These are phyloP conservation scores for Alternaria brassicicola DNA, from an alignment of 2,329 filamentous ascomycete species.

Conservation along the genomic window DNA sequence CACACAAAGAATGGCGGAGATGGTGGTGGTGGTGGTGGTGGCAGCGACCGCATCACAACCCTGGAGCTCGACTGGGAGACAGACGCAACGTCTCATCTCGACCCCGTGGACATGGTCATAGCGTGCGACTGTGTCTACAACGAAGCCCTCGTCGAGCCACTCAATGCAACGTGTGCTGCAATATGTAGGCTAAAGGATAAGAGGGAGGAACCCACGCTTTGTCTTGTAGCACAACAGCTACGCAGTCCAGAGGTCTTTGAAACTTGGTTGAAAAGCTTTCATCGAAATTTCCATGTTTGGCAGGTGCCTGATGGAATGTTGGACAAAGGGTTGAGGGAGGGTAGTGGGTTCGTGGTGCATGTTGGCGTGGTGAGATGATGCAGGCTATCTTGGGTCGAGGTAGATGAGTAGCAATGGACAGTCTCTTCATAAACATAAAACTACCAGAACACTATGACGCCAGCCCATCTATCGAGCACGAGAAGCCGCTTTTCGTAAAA, in stretches of 20 bases:
- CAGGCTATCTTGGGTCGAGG: background rate
- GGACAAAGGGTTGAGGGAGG: conserved; percentile 63
- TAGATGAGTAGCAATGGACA: background rate
- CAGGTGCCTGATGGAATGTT: conserved; percentile 70
- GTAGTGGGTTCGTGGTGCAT: conserved; percentile 82
- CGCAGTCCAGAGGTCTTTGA: conserved; percentile 85
- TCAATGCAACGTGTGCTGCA: conserved; percentile 82
- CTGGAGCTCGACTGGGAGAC: conserved; percentile 82
- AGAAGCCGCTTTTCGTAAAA: background rate
- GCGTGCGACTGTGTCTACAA: conserved; percentile 98
- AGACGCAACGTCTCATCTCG: conserved; percentile 53
- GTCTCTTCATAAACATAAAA: background rate
- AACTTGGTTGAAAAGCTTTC: conserved; percentile 75
- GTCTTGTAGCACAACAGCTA: conserved; percentile 87
- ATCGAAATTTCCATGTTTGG: conserved; percentile 73
- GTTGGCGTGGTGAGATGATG: conserved; percentile 58
- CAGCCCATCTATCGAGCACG: background rate
- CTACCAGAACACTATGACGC: background rate
- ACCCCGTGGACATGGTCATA: conserved; percentile 73
- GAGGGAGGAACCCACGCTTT: conserved; percentile 64
- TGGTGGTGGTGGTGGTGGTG: conserved; percentile 27
- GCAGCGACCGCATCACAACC: conserved; percentile 14
- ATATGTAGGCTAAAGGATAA: conserved; percentile 65
- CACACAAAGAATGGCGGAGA: background rate
- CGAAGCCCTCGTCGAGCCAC: conserved; percentile 78